These are phyloP conservation scores for Populus hybrid DNA, from an alignment of 441 rosid species.

Conservation along the genomic window DNA sequence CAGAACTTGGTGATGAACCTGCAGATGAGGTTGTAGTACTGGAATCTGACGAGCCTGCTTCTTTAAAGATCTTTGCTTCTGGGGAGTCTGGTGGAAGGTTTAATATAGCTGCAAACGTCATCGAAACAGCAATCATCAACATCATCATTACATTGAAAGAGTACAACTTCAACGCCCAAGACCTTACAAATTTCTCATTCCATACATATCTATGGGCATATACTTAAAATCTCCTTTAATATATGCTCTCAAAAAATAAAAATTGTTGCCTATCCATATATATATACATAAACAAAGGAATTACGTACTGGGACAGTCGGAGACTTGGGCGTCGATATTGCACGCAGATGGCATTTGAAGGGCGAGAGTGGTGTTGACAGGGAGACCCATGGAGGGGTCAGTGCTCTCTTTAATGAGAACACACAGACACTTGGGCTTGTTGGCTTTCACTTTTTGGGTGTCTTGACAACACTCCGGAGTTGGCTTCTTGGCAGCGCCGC, in stretches of 20 bases:
- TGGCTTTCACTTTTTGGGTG: conserved; percentile 33
- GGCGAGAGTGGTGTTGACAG: conserved; percentile 45
- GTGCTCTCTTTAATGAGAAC: conserved; percentile 38
- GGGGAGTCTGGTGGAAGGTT: conserved; percentile 38
- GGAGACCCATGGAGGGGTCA: conserved; percentile 45
- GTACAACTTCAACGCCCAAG: neutral
- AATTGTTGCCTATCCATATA: too few relatives aligned
- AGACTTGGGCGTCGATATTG: conserved; percentile 39
- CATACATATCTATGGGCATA: too few relatives aligned
- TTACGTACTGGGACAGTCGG: conserved; percentile 36
- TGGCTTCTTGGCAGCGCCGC: conserved; percentile 33
- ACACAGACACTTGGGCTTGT: conserved; percentile 41
- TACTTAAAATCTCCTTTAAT: too few relatives aligned
- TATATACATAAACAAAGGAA: neutral
- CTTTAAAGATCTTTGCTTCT: conserved; percentile 40
- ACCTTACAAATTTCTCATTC: too few relatives aligned
- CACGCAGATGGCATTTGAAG: conserved; percentile 50
- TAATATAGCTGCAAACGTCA: conserved; percentile 19
- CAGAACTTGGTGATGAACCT: conserved; percentile 22
- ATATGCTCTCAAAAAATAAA: too few relatives aligned
- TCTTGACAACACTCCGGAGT: conserved; percentile 32
- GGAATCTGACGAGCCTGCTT: conserved; percentile 27
- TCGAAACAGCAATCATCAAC: neutral
- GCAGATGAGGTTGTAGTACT: conserved; percentile 11
- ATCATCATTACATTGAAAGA: too few relatives aligned